These are phyloP conservation scores for Tulasnella sp. DNA, from an alignment of 768 basidiomycete genomes.

Conservation along the genomic window DNA sequence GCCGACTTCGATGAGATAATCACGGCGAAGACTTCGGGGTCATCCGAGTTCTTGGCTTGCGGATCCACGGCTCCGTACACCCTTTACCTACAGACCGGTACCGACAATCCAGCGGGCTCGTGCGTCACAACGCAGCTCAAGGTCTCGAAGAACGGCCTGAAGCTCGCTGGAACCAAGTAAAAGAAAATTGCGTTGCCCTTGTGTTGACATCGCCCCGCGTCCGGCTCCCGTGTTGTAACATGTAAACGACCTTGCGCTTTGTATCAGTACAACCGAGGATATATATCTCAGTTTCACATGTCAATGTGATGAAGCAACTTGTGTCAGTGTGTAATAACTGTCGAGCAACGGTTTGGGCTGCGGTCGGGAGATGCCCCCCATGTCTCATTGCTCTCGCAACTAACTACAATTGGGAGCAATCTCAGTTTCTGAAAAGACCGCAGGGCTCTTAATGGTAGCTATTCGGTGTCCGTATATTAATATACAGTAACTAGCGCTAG, in stretches of 20 bases:
- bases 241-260: not conserved
- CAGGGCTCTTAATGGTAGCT: not conserved
- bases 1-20: slow-evolving; percentile 17
- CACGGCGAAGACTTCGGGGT: not conserved
- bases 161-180: slow-evolving; percentile 18
- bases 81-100: slow-evolving; percentile 30
- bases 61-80: not conserved
- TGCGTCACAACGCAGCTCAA: slow-evolving; percentile 24
- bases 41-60: slow-evolving; percentile 27
- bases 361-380: not conserved
- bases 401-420: not conserved
- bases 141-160: slow-evolving; percentile 8
- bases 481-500: not conserved
- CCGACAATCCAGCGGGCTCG: not conserved
- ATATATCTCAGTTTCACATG: not conserved
- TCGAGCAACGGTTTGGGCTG: not conserved
- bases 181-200: not conserved
- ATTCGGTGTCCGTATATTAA: not conserved
- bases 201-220: too few relatives aligned
- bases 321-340: not conserved
- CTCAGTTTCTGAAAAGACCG: not conserved
- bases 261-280: not conserved
- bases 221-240: too few relatives aligned
- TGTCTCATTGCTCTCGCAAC: not conserved
- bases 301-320: not conserved